Evolutionary conservation across 768 basidiomycete genomes (phyloP), one percentile per base, ranked within the genome.

Genomic region (Termitomyces sp.): DNA sequence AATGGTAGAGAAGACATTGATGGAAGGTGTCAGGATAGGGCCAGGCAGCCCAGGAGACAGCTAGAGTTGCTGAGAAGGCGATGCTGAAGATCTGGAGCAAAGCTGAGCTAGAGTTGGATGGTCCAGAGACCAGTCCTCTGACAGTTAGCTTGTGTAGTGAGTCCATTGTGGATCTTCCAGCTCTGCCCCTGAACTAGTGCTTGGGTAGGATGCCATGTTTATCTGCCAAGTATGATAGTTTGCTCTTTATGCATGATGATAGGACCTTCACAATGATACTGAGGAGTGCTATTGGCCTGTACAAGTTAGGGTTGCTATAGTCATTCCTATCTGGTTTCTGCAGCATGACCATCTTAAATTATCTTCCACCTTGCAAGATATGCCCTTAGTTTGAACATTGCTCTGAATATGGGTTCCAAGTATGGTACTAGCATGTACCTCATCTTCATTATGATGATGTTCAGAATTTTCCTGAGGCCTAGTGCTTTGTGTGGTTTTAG

Each of bases 401-500:
- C 71, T 5, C 65, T 17, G 59, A 64, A 76, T 0, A 78, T 64
- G 0, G 49, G 55, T 2, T 59, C 59, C 8, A 78, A 59, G 27
- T 65, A 51, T 0, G 66, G 65, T 0, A 70, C 53, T 0, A 75
- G 57, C 0, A 64, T 48, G 32, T 66, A 62, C 23, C 54, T 58
- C 56, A 62, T 63, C 14, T 65, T 16, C 19, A 52, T 68, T 32
- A 76, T 66, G 0, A 76, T 69, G 0, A 63, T 55, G 56, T 80
- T 79, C 0, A 69, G 38, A 1, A 40, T 40, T 1, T n/a, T 6
- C 2, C 38, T 40, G 5, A 40, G 38, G 60, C 72, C 69, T 0
- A 66, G 61, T 0, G 74, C 75, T 59, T 77, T 77, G 67, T 69
- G 71, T 0, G 71, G 67, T 7, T 69, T 64, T 1, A 79, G 71